These are phyloP conservation scores for Apocynum venetum DNA, from an alignment of 257 asterid genomes.

Conservation along the genomic window DNA sequence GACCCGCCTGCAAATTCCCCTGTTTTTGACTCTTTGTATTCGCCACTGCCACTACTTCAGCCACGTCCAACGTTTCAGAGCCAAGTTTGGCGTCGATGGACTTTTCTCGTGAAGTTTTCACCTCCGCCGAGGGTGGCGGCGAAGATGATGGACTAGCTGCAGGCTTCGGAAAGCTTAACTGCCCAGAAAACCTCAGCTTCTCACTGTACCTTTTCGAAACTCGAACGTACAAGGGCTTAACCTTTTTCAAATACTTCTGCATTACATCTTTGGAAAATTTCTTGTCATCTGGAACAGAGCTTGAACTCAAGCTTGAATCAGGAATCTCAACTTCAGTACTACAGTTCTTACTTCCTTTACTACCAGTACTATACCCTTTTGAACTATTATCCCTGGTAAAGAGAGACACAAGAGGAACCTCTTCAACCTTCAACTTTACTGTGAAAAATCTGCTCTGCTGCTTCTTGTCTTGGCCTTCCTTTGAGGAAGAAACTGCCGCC, in stretches of 20 bases:
- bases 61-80: conserved; percentile 16
- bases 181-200: conserved; percentile 46
- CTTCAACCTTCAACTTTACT: conserved; percentile 60
- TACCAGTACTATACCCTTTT: conserved; percentile 15
- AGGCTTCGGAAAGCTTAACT: conserved; percentile 20
- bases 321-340: not conserved
- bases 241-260: conserved; percentile 76
- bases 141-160: conserved; percentile 19
- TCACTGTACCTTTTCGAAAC: conserved; percentile 72
- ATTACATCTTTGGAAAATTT: conserved; percentile 51
- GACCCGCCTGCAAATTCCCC: conserved; percentile 66
- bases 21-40: conserved; percentile 37
- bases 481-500: not conserved
- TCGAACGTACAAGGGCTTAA: conserved; percentile 72
- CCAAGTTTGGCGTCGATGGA: not conserved
- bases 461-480: conserved; percentile 21
- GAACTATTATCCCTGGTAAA: conserved; percentile 60
- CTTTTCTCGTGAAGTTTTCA: conserved; percentile 10
- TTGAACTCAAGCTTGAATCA: not conserved
- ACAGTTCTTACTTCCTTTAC: conserved; percentile 1
- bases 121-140: conserved; percentile 21
- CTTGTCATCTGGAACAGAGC: conserved; percentile 32
- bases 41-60: conserved; percentile 8
- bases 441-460: conserved; percentile 28
- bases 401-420: conserved; percentile 48